These are phyloP conservation scores for Cryphonectria nitschkei DNA, from an alignment of 2,329 filamentous ascomycete genomes.

Conservation along the genomic window DNA sequence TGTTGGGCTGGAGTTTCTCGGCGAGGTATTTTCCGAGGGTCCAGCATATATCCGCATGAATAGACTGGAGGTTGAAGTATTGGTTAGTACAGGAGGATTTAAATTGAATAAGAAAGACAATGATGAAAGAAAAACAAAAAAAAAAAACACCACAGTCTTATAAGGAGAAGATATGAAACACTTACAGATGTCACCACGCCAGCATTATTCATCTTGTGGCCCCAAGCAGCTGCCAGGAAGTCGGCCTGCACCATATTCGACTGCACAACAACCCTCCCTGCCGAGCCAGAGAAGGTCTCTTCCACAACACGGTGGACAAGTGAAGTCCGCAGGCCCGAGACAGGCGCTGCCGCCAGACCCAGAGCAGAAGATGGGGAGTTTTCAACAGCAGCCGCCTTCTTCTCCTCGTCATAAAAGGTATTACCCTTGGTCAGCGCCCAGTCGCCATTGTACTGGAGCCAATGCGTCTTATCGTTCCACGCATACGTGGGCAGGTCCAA, in stretches of 20 bases:
- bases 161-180: constrained; percentile 2
- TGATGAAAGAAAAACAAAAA: not conserved
- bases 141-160: too few relatives aligned
- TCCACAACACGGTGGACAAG: constrained; percentile 31
- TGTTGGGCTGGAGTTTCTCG: constrained; percentile 52
- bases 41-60: constrained; percentile 68
- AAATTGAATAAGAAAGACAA: not conserved
- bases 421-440: constrained; percentile 57
- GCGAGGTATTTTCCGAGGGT: constrained; percentile 65
- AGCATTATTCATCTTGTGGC: constrained; percentile 48
- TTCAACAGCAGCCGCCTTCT: not conserved
- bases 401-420: constrained; percentile 25
- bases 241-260: constrained; percentile 46
- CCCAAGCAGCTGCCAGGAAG: constrained; percentile 42
- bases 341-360: not conserved
- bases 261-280: constrained; percentile 39
- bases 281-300: constrained; percentile 36
- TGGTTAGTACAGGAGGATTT: constrained; percentile 13
- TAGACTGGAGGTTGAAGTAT: constrained; percentile 34
- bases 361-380: not conserved
- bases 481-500: constrained; percentile 69
- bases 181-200: constrained; percentile 50
- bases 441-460: constrained; percentile 63
- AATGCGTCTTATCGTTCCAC: constrained; percentile 74
- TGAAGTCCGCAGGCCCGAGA: not conserved